Percentiles rank a stretch among this genome's conserved stretches.
Conservation (phyloP, 768 basidiomycete genomes). For the Polyporus arcularius region DNA sequence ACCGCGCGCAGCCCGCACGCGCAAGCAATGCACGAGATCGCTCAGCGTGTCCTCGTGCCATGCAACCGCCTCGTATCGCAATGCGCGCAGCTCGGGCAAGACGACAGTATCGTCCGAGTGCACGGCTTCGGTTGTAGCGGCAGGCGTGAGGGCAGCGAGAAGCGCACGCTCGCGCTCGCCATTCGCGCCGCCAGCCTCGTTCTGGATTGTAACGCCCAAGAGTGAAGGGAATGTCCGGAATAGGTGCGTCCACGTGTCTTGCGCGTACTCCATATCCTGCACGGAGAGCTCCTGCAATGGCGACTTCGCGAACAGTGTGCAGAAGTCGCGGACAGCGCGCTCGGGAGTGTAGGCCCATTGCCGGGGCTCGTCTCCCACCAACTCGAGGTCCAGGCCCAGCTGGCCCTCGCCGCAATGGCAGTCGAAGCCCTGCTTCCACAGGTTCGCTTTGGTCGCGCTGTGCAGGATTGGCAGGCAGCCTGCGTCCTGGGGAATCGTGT, state of each 20-base stretch:
- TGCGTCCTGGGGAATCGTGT: not conserved
- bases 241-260: not conserved
- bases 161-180: not conserved
- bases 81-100: not conserved
- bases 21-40: not conserved
- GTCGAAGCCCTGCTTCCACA: not conserved
- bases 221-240: conserved; percentile 3
- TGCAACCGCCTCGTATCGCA: not conserved
- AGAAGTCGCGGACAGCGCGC: not conserved
- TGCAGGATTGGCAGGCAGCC: not conserved
- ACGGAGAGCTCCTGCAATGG: not conserved
- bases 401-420: not conserved
- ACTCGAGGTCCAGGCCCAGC: not conserved
- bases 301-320: not conserved
- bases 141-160: not conserved
- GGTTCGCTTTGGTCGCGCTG: not conserved
- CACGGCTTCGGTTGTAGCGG: not conserved
- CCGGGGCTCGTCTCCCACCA: not conserved
- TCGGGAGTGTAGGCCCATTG: not conserved
- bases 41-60: not conserved
- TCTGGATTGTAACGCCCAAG: not conserved
- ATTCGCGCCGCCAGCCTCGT: not conserved
- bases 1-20: not conserved
- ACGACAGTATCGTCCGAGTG: not conserved
- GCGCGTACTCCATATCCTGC: not conserved